Evolutionary conservation across 164 flowering plant species (phyloP).

Genomic region (Piper betle): DNA sequence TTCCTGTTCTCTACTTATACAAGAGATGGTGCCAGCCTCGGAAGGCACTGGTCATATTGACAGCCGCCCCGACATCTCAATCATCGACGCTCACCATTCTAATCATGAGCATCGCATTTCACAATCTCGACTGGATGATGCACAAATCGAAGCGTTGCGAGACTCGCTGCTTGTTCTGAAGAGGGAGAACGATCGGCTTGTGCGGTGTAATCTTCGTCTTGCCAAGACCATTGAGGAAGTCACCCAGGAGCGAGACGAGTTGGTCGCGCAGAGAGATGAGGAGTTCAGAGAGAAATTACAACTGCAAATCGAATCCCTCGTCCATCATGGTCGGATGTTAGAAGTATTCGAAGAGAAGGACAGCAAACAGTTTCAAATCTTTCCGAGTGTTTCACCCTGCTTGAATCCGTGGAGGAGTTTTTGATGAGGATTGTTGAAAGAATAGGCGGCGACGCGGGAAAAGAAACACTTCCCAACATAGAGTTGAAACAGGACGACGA

Average conservation of each 20-base stretch:
- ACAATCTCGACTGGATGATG: too few relatives aligned
- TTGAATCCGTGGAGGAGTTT: constrained; percentile 19
- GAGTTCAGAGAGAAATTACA: neutral
- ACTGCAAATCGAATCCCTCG: neutral
- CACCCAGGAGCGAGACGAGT: neutral
- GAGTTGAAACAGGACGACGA: constrained; percentile 20
- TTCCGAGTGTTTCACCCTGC: constrained; percentile 10
- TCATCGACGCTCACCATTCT: too few relatives aligned
- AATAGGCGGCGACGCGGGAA: constrained; percentile 24
- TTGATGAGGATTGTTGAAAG: constrained; percentile 23
- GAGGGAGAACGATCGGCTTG: constrained; percentile 16
- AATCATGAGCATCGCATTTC: too few relatives aligned
- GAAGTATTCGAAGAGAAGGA: constrained; percentile 16
- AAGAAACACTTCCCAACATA: neutral
- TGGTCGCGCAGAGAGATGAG: constrained; percentile 1
- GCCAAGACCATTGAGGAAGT: neutral
- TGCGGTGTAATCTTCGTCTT: neutral
- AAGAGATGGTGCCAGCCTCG: too few relatives aligned
- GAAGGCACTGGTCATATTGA: too few relatives aligned
- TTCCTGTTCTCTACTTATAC: too few relatives aligned
- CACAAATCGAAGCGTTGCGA: constrained; percentile 12
- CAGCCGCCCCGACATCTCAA: too few relatives aligned
- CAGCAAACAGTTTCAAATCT: constrained; percentile 7
- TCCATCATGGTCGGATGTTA: neutral
- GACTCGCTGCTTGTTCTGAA: constrained; percentile 7